Conservation (phyloP, 2,329 filamentous ascomycete genomes). For the Alternaria sp. region DNA sequence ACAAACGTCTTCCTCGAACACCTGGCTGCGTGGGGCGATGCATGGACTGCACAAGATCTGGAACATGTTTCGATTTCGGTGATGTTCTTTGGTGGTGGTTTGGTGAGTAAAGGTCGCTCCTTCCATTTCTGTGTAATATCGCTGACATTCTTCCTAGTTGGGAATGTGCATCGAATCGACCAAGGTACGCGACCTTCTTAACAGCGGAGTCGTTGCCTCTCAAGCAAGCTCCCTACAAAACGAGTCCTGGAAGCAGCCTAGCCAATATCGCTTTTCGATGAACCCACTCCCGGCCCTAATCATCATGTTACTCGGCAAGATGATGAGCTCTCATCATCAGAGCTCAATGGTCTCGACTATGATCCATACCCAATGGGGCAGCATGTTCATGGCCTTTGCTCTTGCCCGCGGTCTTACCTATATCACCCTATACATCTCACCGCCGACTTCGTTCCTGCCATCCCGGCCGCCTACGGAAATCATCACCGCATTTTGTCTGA, state of each 20-base stretch:
- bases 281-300: slow-evolving; percentile 89
- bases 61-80: slow-evolving; percentile 93
- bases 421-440: slow-evolving; percentile 76
- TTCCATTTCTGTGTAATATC: slow-evolving; percentile 17
- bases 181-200: slow-evolving; percentile 70
- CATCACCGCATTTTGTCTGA: slow-evolving; percentile 84
- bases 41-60: slow-evolving; percentile 79
- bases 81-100: slow-evolving; percentile 89
- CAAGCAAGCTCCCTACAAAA: slow-evolving; percentile 33
- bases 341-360: slow-evolving; percentile 82
- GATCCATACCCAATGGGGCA: slow-evolving; percentile 94
- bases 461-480: slow-evolving; percentile 89
- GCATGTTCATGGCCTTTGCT: slow-evolving; percentile 79
- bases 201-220: slow-evolving; percentile 55
- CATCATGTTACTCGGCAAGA: slow-evolving; percentile 84
- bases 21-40: slow-evolving; percentile 71
- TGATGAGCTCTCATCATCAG: slow-evolving; percentile 96
- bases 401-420: slow-evolving; percentile 82
- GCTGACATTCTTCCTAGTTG: slow-evolving; percentile 52
- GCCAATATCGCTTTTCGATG: slow-evolving; percentile 74
- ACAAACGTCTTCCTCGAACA: slow-evolving; percentile 95
- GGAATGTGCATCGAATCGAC: slow-evolving; percentile 83
- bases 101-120: slow-evolving; percentile 62
- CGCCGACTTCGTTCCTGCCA: slow-evolving; percentile 79
- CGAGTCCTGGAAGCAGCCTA: slow-evolving; percentile 63